Evolutionary conservation across 2,329 filamentous ascomycete species (phyloP), one percentile per base, ranked within the genome.

Genomic region (Talaromyces verruculosus): DNA sequence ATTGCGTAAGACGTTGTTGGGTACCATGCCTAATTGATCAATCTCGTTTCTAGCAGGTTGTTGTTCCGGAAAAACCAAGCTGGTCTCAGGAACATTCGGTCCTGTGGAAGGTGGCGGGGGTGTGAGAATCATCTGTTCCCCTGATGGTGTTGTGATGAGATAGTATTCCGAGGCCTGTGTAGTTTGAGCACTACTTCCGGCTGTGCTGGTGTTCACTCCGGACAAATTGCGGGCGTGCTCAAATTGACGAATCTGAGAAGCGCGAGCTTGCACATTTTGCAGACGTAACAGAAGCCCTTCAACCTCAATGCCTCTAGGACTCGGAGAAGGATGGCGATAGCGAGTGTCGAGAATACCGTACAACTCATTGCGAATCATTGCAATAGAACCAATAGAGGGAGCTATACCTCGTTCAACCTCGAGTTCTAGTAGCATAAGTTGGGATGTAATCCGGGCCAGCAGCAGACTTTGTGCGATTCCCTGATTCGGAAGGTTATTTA

Each of bases 71-170:
- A 71, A 64, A n/a, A 64, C 39, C 13, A 79, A 78, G 13, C 51
- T 49, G 25, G 60, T 63, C 30, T 60, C 57, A 2, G 55, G 25
- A 45, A 17, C 19, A 5, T 43, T 30, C 4, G 68, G 69, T 25
- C 37, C 30, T 35, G 69, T 60, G 53, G 68, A 68, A 37, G 69
- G 47, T 28, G 37, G 28, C 13, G 80, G 78, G 5, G 80, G 77
- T 51, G 80, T 75, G 1, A 84, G 69, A 11, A 84, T 68, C 8
- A 79, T 81, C 64, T 82, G 78, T 35, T 80, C 81, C 1, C 82
- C 82, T 43, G 72, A 71, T 11, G 81, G 80, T 5, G 79, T 79
- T 1, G 80, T 81, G 11, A 84, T 73, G 6, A 84, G 71, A 67
- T 82, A 83, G 43, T 64, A 63, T n/a, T 60, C 63, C 39, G 60